A percentile compares a stretch with the other conserved stretches of the same genome.
These are phyloP conservation scores for Ustilago bromivora DNA, from an alignment of 1,284 basidiomycete species.

Conservation along the genomic window DNA sequence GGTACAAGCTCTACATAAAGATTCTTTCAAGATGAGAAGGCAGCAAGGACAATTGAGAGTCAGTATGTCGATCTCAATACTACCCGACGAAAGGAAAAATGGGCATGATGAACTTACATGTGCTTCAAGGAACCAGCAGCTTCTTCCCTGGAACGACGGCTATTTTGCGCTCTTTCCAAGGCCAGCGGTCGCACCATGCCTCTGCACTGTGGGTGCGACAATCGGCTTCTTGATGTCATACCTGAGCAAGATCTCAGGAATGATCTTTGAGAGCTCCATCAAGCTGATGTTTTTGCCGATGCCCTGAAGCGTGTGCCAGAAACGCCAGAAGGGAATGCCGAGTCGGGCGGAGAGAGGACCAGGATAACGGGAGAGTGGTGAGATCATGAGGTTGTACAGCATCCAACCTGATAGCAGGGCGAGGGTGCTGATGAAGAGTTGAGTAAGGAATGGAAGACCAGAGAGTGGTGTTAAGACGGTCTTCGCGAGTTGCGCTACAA, in stretches of 20 bases:
- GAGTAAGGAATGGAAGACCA: slow-evolving; percentile 18
- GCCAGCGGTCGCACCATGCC: neutral
- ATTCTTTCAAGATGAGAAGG: slow-evolving; percentile 13
- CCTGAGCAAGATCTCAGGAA: slow-evolving; percentile 56
- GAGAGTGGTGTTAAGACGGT: slow-evolving; percentile 20
- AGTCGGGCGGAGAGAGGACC: slow-evolving; percentile 49
- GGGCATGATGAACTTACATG: slow-evolving; percentile 24
- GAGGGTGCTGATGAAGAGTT: slow-evolving; percentile 16
- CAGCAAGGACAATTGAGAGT: neutral
- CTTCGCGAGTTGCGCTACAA: slow-evolving; percentile 25
- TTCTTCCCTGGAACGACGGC: slow-evolving; percentile 41
- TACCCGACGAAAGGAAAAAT: too few relatives aligned
- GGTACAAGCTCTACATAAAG: slow-evolving; percentile 45
- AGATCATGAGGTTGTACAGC: slow-evolving; percentile 43
- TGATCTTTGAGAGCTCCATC: slow-evolving; percentile 63
- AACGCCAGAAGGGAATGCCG: slow-evolving; percentile 55
- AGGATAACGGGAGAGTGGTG: slow-evolving; percentile 49
- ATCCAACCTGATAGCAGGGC: slow-evolving; percentile 28
- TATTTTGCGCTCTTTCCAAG: neutral
- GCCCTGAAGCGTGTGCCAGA: slow-evolving; percentile 45
- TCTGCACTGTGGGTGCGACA: neutral
- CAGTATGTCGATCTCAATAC: neutral
- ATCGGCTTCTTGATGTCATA: slow-evolving; percentile 50
- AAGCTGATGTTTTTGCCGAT: slow-evolving; percentile 65
- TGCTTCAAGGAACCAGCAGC: slow-evolving; percentile 50